Evolutionary conservation across 2,329 filamentous ascomycete genomes (phyloP).

Genomic region (Talaromyces albobiverticillius): DNA sequence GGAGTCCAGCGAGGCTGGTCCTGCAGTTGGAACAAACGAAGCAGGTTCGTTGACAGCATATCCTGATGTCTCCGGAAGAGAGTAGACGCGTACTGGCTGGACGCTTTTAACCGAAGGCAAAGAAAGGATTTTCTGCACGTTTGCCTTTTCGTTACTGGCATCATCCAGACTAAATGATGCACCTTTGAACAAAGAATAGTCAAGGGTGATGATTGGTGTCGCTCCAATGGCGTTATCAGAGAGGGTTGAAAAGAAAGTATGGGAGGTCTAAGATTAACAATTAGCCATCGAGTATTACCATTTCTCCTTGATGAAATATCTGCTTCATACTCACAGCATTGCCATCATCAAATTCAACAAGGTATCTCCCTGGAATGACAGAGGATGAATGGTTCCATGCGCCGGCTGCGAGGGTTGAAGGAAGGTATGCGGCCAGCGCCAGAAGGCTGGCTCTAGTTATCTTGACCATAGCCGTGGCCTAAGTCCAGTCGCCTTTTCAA

Average conservation of each 20-base stretch:
- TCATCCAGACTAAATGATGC: slow-evolving; percentile 4
- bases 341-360: slow-evolving; percentile 7
- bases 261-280: background rate
- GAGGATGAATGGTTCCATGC: background rate
- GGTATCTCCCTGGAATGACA: slow-evolving; percentile 7
- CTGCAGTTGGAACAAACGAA: background rate
- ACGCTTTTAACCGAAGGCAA: slow-evolving; percentile 12
- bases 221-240: slow-evolving; percentile 8
- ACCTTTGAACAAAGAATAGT: slow-evolving; percentile 10
- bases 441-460: background rate
- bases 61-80: background rate
- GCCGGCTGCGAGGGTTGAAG: background rate
- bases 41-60: background rate
- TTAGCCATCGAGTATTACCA: background rate
- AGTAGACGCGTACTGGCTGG: background rate
- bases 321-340: slow-evolving; percentile 1
- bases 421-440: slow-evolving; percentile 3
- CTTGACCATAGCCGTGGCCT: background rate
- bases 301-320: background rate
- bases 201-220: slow-evolving; percentile 5
- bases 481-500: background rate
- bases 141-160: background rate
- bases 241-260: slow-evolving; percentile 10
- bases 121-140: slow-evolving; percentile 4
- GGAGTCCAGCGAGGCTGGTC: background rate